Evolutionary conservation across 2,329 filamentous ascomycete species (phyloP), one percentile per base, ranked within the genome.

Genomic region (Shiraia sp.): DNA sequence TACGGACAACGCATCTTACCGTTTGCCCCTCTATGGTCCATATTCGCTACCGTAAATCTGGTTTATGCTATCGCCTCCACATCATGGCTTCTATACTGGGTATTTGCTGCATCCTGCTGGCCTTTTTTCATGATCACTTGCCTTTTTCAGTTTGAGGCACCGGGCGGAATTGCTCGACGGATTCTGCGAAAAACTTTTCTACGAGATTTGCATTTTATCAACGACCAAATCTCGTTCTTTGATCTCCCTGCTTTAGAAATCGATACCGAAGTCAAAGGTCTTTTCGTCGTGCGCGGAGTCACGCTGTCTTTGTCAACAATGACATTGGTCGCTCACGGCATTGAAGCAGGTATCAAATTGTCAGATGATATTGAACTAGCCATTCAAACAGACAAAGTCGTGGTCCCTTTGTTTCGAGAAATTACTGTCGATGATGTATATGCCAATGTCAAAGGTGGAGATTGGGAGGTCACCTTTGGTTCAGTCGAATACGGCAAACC

Each of bases 351-450:
- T 23, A 72, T 79, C 52, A 79, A 77, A 49, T 56, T 79, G 4
- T 71, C 72, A 6, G 72, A 77, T 30, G 77, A 79, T 33, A 75
- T 79, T 42, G 78, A 81, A 54, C 56, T 81, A 10, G 75, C 76
- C 0, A 73, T 80, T 32, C 73, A 75, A 43, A 71, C 69, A 2
- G 77, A 80, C 34, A 70, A 75, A 42, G 75, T 79, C 2, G 69
- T 62, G 4, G 71, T 80, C 14, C 64, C 63, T 2, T 60, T 81
- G 0, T 78, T 80, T 48, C 64, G 78, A 27, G 63, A 70, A 4
- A 76, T 80, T 24, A 70, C 75, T n/a, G 69, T 80, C 24, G 73
- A 73, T 4, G 75, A 80, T 45, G 75, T 79, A 9, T 80, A 74
- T 53, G 75, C 71, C n/a, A 79, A 79, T 53, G 57, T 79, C 33